These are phyloP conservation scores for Trypanosoma platydactyli DNA, from an alignment of 208 protist genomes.

Conservation along the genomic window DNA sequence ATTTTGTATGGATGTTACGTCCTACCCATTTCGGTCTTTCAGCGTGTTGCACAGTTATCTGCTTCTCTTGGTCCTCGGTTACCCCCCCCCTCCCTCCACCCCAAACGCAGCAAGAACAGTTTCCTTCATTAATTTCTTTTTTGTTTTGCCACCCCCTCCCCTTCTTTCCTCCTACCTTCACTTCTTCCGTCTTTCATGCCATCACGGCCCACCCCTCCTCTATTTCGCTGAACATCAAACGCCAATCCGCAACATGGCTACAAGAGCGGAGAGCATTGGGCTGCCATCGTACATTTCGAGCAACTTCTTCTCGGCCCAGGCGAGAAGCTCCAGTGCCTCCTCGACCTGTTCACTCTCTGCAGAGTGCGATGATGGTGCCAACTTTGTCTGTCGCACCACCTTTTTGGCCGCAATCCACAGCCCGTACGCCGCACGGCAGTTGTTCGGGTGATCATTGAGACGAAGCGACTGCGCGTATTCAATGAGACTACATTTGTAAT, in stretches of 20 bases:
- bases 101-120: too few species aligned
- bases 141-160: background rate
- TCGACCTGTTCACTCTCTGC: conserved; percentile 36
- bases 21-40: too few species aligned
- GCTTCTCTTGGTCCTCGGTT: too few species aligned
- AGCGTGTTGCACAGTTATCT: too few species aligned
- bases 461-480: conserved; percentile 83
- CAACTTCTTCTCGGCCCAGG: conserved; percentile 64
- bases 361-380: conserved; percentile 19
- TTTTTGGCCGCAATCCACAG: conserved; percentile 64
- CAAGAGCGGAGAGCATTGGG: conserved; percentile 56
- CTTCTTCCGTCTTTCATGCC: too few species aligned
- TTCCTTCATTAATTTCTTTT: too few species aligned
- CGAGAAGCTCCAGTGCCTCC: conserved; percentile 51
- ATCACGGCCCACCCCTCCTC: background rate
- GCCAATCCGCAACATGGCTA: conserved; percentile 60
- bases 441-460: conserved; percentile 71
- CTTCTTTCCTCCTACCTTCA: conserved; percentile 4
- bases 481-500: conserved; percentile 45
- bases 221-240: conserved; percentile 14
- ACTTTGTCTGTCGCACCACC: conserved; percentile 46
- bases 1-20: too few species aligned
- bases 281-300: conserved; percentile 74
- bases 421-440: conserved; percentile 74
- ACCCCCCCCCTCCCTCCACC: too few species aligned